A percentile compares a stretch with the other conserved stretches of the same genome.
These are phyloP conservation scores for Mortierella claussenii DNA, from an alignment of 192 early-diverging fungal species.

Conservation along the genomic window DNA sequence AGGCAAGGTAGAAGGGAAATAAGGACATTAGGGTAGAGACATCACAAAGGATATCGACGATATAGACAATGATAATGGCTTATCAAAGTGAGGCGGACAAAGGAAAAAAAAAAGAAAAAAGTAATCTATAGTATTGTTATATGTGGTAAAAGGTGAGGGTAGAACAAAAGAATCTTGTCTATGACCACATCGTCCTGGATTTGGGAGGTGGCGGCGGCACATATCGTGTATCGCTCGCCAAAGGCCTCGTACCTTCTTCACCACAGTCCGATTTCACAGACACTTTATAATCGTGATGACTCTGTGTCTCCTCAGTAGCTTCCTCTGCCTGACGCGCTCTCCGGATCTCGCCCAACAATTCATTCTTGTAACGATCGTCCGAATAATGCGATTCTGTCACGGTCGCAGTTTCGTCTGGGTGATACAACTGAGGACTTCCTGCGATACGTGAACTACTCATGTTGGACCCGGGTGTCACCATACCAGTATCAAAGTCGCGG, in stretches of 20 bases:
- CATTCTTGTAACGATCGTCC: slow-evolving; percentile 34
- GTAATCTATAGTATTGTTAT: no score
- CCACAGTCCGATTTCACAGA: slow-evolving; percentile 4
- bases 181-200: slow-evolving; percentile 23
- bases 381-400: slow-evolving; percentile 30
- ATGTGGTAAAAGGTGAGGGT: no score
- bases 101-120: no score
- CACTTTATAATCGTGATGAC: slow-evolving; percentile 41
- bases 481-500: slow-evolving; percentile 14
- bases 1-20: no score
- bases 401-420: slow-evolving; percentile 8
- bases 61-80: no score
- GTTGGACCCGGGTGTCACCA: slow-evolving; percentile 35
- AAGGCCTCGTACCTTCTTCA: neutral
- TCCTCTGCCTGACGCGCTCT: slow-evolving; percentile 2
- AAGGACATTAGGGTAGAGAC: no score
- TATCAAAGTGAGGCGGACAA: no score
- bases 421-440: slow-evolving; percentile 24
- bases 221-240: neutral
- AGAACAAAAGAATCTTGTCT: neutral
- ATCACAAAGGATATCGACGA: no score
- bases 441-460: neutral
- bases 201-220: slow-evolving; percentile 30
- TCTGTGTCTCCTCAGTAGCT: neutral
- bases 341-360: slow-evolving; percentile 34